Evolutionary conservation across 139 green algal genomes (phyloP), one percentile per base, ranked within the genome.

Genomic region (Tetradesmus lagerheimii): DNA sequence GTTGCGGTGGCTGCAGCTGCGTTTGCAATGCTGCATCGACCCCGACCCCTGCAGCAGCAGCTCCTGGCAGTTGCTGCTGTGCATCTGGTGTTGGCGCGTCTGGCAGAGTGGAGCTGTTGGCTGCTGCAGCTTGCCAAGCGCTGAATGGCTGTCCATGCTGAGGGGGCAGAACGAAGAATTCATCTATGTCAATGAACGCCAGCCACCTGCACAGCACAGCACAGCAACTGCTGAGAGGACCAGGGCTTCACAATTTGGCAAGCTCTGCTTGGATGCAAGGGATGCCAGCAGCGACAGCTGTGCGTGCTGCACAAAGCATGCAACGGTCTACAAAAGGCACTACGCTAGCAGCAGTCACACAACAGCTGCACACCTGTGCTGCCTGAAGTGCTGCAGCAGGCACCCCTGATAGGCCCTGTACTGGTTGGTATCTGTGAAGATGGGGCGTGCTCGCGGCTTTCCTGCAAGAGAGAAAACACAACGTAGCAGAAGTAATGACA

Each of bases 141-240:
- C 3, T 31, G 8, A 71, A n/a, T 9, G 14, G n/a, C 74, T 53
- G 75, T 31, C n/a, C 31, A 23, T 31, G 53, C 87, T 75, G 78
- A 43, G 79, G 6, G 18, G 82, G 34, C 50, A 93, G 39, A 27
- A 94, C 79, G 18, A 94, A 53, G 71, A 94, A 94, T 57, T 94
- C 92, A 57, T 94, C 92, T 5, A 85, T 83, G 75, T 94, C 92
- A 0, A 94, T 89, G n/a, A 94, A 93, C 1, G 83, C 90, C 67
- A 94, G 89, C 66, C 88, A 94, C 1, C 67, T 85, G 78, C 78
- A 85, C 38, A 57, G 2, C 41, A 39, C 74, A 39, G 15, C 12
- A 18, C 66, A 77, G 45, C n/a, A n/a, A n/a, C n/a, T n/a, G n/a
- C n/a, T n/a, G n/a, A n/a, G n/a, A n/a, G n/a, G n/a, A n/a, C n/a